Evolutionary conservation across 2,329 filamentous ascomycete genomes (phyloP), one percentile per base, ranked within the genome.

Genomic region (Aspergillus ustus): DNA sequence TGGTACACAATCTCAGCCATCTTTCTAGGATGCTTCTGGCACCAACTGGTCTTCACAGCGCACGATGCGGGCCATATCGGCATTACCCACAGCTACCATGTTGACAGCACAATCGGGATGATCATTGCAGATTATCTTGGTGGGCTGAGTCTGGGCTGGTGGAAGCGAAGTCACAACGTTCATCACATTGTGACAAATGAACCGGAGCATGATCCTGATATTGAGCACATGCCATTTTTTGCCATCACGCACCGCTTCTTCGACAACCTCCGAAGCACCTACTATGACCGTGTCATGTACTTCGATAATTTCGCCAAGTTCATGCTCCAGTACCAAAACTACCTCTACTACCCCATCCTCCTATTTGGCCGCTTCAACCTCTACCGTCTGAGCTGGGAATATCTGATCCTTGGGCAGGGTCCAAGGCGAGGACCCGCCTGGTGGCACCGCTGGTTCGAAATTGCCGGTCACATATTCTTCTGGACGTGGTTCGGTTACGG

Each of bases 41-140:
- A 98, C 73, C 95, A 98, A 75, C 84, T 98, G 29, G 91, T 94
- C 55, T 99, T 99, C 73, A 89, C 90, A 1, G 95, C 92, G 63
- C 95, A 99, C 77, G 95, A 99, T 81, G 92, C 94, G 54, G 93
- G 92, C 7, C 95, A 99, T 77, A 96, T 97, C 90, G 95, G 92
- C 67, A 97, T 99, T 70, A 99, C 95, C 2, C 94, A 98, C 77
- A 84, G 89, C 73, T 98, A 94, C 75, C 88, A 91, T 53, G 78
- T 87, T 43, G 95, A 99, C 76, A 90, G 90, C 1, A 83, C 90
- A 52, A 92, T 99, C 64, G 94, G 92, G 52, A 97, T 98, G 72
- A 80, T 96, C 66, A 90, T 97, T 70, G 93, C 93, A 57, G 91
- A 97, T 75, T 98, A 90, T 70, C 81, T 95, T 20, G 95, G 95